Evolutionary conservation across 441 rosid species (phyloP).

Genomic region (Eruca vesicaria): DNA sequence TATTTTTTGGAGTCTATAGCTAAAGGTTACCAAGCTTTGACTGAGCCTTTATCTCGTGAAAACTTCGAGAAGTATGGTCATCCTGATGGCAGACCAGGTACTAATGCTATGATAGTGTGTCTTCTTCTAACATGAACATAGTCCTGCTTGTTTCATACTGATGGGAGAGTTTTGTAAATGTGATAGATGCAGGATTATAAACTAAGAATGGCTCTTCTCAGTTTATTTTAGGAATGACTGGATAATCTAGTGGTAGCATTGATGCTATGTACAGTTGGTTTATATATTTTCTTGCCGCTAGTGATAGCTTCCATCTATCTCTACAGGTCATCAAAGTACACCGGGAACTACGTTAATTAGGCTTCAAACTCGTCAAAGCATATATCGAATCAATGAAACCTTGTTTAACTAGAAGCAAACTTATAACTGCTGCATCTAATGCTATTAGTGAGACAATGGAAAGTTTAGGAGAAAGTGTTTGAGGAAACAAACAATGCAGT

Average conservation of each 20-base stretch:
- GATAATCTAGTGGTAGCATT: conserved; percentile 86
- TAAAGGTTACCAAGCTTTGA: conserved; percentile 97
- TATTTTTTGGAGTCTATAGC: conserved; percentile 90
- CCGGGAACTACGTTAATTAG: conserved; percentile 88
- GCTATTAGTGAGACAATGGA: conserved; percentile 83
- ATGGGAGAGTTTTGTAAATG: not conserved
- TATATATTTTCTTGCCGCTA: conserved; percentile 85
- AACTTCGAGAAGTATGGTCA: conserved; percentile 99
- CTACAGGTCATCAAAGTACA: conserved; percentile 84
- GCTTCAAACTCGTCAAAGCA: conserved; percentile 81
- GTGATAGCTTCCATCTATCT: conserved; percentile 87
- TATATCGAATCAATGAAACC: conserved; percentile 80
- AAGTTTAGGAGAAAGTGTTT: conserved; percentile 64
- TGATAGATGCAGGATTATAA: conserved; percentile 68
- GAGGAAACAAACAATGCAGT: conserved; percentile 61
- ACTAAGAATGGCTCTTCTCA: conserved; percentile 94
- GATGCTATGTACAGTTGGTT: conserved; percentile 82
- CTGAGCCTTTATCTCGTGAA: conserved; percentile 93
- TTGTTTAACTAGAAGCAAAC: conserved; percentile 86
- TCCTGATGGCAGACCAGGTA: conserved; percentile 99
- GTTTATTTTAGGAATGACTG: conserved; percentile 74
- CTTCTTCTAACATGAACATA: no score
- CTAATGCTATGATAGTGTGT: no score
- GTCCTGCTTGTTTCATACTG: not conserved
- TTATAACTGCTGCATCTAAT: conserved; percentile 66